A percentile compares a stretch with the other conserved stretches of the same genome.
Conservation (phyloP, 768 basidiomycete genomes). For the Xerocomellus dryophilus region DNA sequence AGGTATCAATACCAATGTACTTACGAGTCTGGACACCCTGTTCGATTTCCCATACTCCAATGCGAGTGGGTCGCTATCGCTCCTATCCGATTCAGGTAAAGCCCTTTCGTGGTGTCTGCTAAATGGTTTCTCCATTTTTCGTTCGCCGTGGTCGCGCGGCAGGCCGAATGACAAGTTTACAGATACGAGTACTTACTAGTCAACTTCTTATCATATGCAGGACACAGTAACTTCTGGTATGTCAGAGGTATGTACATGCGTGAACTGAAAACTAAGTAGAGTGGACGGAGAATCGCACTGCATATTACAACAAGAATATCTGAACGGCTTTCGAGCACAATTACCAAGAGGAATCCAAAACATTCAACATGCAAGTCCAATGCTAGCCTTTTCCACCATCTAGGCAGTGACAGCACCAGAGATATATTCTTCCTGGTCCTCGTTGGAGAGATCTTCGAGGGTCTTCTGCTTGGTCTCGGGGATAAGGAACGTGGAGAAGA, state of each 20-base stretch:
- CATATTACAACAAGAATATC: constrained; percentile 7
- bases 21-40: not conserved
- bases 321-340: not conserved
- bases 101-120: not conserved
- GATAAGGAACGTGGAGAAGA: constrained; percentile 75
- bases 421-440: constrained; percentile 63
- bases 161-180: not conserved
- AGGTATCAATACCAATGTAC: not conserved
- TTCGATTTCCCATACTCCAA: not conserved
- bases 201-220: not conserved
- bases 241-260: not conserved
- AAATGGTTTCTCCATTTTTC: not conserved
- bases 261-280: not conserved
- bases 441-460: constrained; percentile 73
- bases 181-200: not conserved
- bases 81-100: not conserved
- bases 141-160: not conserved
- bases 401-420: constrained; percentile 17
- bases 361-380: not conserved
- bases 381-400: not conserved
- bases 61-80: not conserved
- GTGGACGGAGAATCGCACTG: not conserved
- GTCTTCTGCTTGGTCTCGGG: constrained; percentile 71
- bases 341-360: not conserved
- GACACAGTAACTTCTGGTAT: not conserved